Evolutionary conservation across 208 protist genomes (phyloP).

Genomic region (Trypanosoma theileri): DNA sequence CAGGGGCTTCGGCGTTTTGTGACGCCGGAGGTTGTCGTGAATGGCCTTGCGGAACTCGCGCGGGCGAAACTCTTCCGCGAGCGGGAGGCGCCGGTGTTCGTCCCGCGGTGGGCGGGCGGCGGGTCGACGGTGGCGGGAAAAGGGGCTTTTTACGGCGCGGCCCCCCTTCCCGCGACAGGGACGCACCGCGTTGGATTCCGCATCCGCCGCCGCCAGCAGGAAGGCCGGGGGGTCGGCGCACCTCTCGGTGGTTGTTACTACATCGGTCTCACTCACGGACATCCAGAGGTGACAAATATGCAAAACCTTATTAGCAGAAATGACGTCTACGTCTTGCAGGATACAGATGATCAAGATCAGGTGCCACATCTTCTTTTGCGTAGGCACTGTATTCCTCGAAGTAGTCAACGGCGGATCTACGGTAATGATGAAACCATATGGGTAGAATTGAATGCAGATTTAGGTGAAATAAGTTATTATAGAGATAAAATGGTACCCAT

Average conservation of each 20-base stretch:
- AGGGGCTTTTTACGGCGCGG: slow-evolving; percentile 68
- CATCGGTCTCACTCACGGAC: slow-evolving; percentile 75
- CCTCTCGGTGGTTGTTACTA: slow-evolving; percentile 90
- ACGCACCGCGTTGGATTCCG: slow-evolving; percentile 83
- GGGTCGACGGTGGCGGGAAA: slow-evolving; percentile 63
- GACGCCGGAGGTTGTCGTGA: slow-evolving; percentile 49
- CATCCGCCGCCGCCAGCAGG: slow-evolving; percentile 63
- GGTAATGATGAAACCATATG: slow-evolving; percentile 86
- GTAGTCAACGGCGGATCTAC: slow-evolving; percentile 73
- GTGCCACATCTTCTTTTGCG: slow-evolving; percentile 72
- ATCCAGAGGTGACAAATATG: slow-evolving; percentile 68
- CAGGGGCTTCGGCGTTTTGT: slow-evolving; percentile 29
- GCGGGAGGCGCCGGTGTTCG: slow-evolving; percentile 30
- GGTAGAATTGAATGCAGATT: slow-evolving; percentile 88
- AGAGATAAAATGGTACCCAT: slow-evolving; percentile 84
- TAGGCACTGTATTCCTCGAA: slow-evolving; percentile 70
- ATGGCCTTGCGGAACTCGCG: slow-evolving; percentile 64
- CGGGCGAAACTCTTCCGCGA: slow-evolving; percentile 42
- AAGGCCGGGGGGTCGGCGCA: slow-evolving; percentile 58
- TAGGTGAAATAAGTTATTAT: slow-evolving; percentile 86
- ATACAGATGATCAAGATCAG: slow-evolving; percentile 88
- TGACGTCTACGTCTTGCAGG: slow-evolving; percentile 87
- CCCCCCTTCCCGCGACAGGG: slow-evolving; percentile 61
- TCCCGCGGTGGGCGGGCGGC: slow-evolving; percentile 62
- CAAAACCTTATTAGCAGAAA: slow-evolving; percentile 61